A percentile compares a stretch with the other conserved stretches of the same genome.
phyloP scores from a whole-genome alignment of 2,329 filamentous ascomycete species.

The Pseudogymnoascus sp. region DNA sequence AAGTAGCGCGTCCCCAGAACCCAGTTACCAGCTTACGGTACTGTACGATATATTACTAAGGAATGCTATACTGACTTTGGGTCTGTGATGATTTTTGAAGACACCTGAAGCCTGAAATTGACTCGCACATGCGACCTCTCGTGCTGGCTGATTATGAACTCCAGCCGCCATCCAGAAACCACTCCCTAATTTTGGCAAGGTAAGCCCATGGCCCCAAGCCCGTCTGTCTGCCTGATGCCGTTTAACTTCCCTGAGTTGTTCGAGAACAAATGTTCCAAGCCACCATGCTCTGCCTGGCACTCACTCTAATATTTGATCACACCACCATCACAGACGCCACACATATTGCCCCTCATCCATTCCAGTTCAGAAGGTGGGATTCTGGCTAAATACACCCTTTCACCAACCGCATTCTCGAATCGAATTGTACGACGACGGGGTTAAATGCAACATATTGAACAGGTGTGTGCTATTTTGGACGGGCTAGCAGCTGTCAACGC shows the following conservation, averaged over 20 bases:
- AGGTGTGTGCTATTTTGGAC: background rate
- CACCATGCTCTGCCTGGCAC: background rate
- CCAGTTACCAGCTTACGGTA: background rate
- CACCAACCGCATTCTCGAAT: background rate
- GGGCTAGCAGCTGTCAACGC: background rate
- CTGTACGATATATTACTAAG: background rate
- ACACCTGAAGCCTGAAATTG: background rate
- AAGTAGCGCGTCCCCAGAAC: background rate
- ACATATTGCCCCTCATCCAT: background rate
- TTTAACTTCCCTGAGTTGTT: background rate
- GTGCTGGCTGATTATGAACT: background rate
- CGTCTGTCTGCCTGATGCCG: background rate
- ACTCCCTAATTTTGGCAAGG: background rate
- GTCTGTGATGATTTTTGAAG: background rate
- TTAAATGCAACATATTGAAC: background rate
- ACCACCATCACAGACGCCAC: background rate
- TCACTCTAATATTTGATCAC: background rate
- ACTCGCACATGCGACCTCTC: background rate
- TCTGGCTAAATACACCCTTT: background rate
- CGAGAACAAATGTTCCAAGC: background rate
- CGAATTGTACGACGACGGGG: background rate
- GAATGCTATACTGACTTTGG: background rate
- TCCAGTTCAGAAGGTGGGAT: too few relatives aligned
- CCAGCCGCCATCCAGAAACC: background rate
- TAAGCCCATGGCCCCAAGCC: background rate